phyloP scores from a whole-genome alignment of 768 basidiomycete genomes.

The Suillus fuscotomentosus region DNA sequence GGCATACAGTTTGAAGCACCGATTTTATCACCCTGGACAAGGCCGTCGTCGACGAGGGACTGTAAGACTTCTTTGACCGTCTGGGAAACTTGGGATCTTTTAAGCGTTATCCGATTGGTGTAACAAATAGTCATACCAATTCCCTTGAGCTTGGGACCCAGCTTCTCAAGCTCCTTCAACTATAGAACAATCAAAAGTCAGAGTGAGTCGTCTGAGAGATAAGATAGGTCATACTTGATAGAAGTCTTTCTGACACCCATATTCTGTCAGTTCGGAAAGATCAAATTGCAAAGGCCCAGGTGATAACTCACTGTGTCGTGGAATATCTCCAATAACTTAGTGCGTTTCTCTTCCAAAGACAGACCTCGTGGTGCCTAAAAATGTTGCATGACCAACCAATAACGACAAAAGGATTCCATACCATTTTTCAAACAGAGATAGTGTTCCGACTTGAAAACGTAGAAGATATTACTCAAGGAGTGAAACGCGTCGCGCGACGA shows the following conservation, averaged over 20 bases:
- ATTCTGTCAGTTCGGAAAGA: conserved; percentile 2
- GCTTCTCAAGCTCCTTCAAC: conserved; percentile 92
- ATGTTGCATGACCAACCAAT: conserved; percentile 3
- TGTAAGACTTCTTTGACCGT: conserved; percentile 91
- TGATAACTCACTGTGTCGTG: conserved; percentile 69
- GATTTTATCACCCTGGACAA: conserved; percentile 89
- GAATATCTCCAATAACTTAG: conserved; percentile 88
- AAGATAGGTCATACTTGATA: conserved; percentile 50
- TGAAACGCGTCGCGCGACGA: conserved; percentile 7
- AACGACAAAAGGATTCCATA: background rate
- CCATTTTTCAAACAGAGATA: conserved; percentile 3
- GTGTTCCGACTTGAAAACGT: background rate
- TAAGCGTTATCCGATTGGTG: background rate
- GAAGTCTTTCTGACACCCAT: conserved; percentile 67
- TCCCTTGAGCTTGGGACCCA: conserved; percentile 85
- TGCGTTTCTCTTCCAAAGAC: conserved; percentile 87
- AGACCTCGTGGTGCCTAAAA: conserved; percentile 76
- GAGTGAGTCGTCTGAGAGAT: background rate
- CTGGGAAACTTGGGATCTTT: conserved; percentile 63
- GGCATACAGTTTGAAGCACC: conserved; percentile 86
- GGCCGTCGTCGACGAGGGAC: conserved; percentile 80
- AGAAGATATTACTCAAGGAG: background rate
- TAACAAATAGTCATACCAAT: conserved; percentile 54
- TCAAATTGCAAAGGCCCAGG: background rate
- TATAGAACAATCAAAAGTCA: conserved; percentile 26